These are phyloP conservation scores for Colletotrichum lindemuthianum DNA, from an alignment of 2,329 filamentous ascomycete species.

Conservation along the genomic window DNA sequence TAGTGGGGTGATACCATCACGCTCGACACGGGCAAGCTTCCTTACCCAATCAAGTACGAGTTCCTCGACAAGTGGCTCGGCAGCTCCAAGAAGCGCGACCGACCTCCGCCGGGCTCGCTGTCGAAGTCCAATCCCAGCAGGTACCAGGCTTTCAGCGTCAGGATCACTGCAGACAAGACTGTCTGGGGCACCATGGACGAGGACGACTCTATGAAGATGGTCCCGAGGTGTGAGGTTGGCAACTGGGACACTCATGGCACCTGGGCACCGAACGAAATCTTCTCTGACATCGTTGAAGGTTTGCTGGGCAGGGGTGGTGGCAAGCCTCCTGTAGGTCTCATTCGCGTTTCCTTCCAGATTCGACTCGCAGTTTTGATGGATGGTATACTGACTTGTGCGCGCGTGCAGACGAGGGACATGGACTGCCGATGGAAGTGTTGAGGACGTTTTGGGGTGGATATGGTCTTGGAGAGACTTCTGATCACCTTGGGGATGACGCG, in stretches of 20 bases:
- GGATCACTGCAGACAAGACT: background rate
- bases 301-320: background rate
- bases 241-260: conserved; percentile 1
- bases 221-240: conserved; percentile 1
- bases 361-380: background rate
- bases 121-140: background rate
- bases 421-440: background rate
- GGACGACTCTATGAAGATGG: background rate
- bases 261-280: background rate
- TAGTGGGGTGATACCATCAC: conserved; percentile 6
- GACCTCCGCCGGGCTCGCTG: conserved; percentile 1
- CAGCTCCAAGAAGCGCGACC: background rate
- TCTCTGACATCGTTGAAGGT: background rate
- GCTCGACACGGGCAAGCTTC: conserved; percentile 7
- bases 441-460: background rate
- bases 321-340: background rate
- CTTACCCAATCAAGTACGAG: conserved; percentile 5
- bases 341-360: background rate
- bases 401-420: background rate
- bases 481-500: no score
- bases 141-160: background rate
- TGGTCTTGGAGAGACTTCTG: no score
- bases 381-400: background rate
- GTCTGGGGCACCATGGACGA: background rate
- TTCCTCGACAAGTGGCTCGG: conserved; percentile 9